These are phyloP conservation scores for Candida ascalaphidarum DNA, from an alignment of 805 yeast species.

Conservation along the genomic window DNA sequence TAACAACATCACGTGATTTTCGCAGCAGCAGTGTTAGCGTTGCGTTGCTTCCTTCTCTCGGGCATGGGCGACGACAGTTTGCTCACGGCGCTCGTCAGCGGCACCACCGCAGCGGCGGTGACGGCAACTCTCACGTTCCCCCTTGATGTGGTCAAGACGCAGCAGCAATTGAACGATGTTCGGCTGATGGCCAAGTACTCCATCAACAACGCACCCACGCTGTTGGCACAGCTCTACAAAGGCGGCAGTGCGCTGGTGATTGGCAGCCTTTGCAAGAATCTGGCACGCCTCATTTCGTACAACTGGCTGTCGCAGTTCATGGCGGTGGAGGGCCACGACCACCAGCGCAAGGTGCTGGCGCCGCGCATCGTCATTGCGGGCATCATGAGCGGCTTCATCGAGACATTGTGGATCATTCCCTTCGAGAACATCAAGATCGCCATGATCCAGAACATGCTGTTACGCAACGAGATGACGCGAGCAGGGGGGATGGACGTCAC, in stretches of 20 bases:
- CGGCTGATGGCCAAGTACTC: slow-evolving; percentile 25
- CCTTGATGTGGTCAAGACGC: slow-evolving; percentile 61
- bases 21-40: neutral
- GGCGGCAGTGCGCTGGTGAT: slow-evolving; percentile 74
- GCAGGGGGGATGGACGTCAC: slow-evolving; percentile 17
- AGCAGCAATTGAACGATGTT: slow-evolving; percentile 47
- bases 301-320: slow-evolving; percentile 63
- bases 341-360: slow-evolving; percentile 47
- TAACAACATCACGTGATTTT: neutral
- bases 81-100: slow-evolving; percentile 51
- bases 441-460: slow-evolving; percentile 60
- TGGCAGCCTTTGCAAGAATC: slow-evolving; percentile 69
- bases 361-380: slow-evolving; percentile 83
- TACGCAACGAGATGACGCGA: slow-evolving; percentile 12
- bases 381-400: slow-evolving; percentile 71
- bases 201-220: slow-evolving; percentile 22
- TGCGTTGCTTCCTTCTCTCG: neutral
- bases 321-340: slow-evolving; percentile 36
- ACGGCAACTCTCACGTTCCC: slow-evolving; percentile 64
- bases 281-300: slow-evolving; percentile 65
- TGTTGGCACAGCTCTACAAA: slow-evolving; percentile 26
- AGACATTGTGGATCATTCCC: slow-evolving; percentile 79
- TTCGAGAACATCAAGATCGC: slow-evolving; percentile 80
- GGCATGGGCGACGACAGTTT: slow-evolving; percentile 22
- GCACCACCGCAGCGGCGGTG: slow-evolving; percentile 53